These are phyloP conservation scores for Ascochyta fabae DNA, from an alignment of 2,329 filamentous ascomycete genomes.

Conservation along the genomic window DNA sequence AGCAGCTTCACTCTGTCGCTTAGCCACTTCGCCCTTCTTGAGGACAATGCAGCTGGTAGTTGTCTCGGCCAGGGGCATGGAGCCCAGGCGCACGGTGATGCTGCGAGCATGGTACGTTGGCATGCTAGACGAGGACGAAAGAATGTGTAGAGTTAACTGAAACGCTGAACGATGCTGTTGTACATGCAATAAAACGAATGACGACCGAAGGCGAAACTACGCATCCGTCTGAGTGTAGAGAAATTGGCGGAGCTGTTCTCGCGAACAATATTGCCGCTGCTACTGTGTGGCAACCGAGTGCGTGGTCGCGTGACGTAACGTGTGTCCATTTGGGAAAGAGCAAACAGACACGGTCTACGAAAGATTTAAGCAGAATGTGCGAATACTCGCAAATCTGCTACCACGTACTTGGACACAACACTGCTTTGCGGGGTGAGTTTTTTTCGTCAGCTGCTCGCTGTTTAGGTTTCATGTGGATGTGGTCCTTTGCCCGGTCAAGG, in stretches of 20 bases:
- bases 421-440: neutral
- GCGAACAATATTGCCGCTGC: neutral
- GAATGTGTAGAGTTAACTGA: neutral
- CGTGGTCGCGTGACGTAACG: constrained; percentile 24
- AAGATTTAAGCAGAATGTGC: neutral
- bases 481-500: neutral
- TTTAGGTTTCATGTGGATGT: neutral
- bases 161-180: neutral
- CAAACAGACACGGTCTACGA: neutral
- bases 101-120: constrained; percentile 41
- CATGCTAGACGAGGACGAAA: constrained; percentile 25
- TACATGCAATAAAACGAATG: constrained; percentile 2
- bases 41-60: constrained; percentile 31
- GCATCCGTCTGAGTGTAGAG: constrained; percentile 4
- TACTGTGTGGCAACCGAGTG: constrained; percentile 12
- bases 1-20: constrained; percentile 25
- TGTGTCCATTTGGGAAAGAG: constrained; percentile 19
- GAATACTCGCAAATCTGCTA: neutral
- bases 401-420: neutral
- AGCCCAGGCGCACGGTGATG: constrained; percentile 33
- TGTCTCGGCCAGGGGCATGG: constrained; percentile 34
- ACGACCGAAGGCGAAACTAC: neutral
- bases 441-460: neutral
- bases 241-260: constrained; percentile 3
- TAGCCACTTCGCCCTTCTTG: constrained; percentile 32